phyloP scores from a whole-genome alignment of 2,329 filamentous ascomycete genomes.

The Cladorrhinum sp. region DNA sequence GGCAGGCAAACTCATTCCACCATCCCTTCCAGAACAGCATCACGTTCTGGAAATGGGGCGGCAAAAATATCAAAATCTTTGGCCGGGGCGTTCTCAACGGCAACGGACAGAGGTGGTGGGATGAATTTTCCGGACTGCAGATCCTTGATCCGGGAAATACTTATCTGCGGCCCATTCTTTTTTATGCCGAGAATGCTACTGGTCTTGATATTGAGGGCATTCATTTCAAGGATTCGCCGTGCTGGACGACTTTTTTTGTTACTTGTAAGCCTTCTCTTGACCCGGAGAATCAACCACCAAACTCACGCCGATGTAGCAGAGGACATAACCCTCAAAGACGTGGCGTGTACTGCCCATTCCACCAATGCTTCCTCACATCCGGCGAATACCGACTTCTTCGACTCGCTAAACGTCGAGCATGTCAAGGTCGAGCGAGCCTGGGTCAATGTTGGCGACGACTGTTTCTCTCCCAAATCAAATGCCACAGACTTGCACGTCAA shows the following conservation, averaged over 20 bases:
- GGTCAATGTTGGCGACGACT: slow-evolving; percentile 57
- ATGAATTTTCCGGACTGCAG: slow-evolving; percentile 40
- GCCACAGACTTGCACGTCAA: slow-evolving; percentile 55
- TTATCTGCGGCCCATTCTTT: slow-evolving; percentile 58
- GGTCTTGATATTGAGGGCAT: slow-evolving; percentile 56
- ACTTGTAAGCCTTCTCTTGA: slow-evolving; percentile 38
- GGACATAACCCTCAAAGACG: slow-evolving; percentile 51
- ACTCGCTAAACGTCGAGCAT: slow-evolving; percentile 55
- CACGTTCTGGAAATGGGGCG: slow-evolving; percentile 63
- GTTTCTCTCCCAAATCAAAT: slow-evolving; percentile 60
- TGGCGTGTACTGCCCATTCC: slow-evolving; percentile 53
- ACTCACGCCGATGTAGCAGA: slow-evolving; percentile 33
- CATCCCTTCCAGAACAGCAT: slow-evolving; percentile 50
- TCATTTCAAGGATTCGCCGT: slow-evolving; percentile 58
- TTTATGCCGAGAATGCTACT: slow-evolving; percentile 60
- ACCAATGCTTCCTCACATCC: slow-evolving; percentile 44
- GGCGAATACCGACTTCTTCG: slow-evolving; percentile 63
- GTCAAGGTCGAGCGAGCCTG: slow-evolving; percentile 49
- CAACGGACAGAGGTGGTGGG: slow-evolving; percentile 48
- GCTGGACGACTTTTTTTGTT: slow-evolving; percentile 63
- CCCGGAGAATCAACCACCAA: not conserved
- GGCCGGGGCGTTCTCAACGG: slow-evolving; percentile 56
- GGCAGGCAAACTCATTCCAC: slow-evolving; percentile 40
- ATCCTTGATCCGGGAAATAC: slow-evolving; percentile 52
- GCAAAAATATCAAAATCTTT: slow-evolving; percentile 57